Base-by-base conservation (phyloP, 306 rosid species). In the Trifolium subterraneum region DNA sequence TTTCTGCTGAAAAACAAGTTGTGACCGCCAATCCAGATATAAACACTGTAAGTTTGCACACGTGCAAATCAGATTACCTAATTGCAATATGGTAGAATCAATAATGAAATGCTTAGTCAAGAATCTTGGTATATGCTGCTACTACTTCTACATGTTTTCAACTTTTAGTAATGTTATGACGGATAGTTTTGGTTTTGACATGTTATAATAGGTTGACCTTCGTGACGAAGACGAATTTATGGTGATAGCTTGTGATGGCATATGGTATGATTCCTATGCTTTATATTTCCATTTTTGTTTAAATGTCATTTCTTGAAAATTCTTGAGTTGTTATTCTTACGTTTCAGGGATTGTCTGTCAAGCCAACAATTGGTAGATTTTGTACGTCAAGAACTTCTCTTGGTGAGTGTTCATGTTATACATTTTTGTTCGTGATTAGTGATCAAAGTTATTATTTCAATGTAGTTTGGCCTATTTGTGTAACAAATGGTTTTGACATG, bases 351-450 rank as follows among this genome's bases (percentile, higher is more conserved):
- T 81, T 90, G 97, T 86, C 50, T 93, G 87, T 80, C 97, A 75
- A 90, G 96, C 89, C 98, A 90, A 83, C 96, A 93, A 65, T 72
- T 93, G 82, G 98, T 93, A 5, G 96, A 93, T 84, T 90, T 85
- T 79, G 85, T 93, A 50, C 93, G 70, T 14, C 97, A 90, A 66
- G 93, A 90, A 76, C 86, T 93, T 18, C 54, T 64, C 19, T 67
- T 58, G 51, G 98, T 93, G 58, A 82, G 95, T 85, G 22, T 44
- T 58, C 36, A n/a, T 44, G 33, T 67, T 23, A n/a, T 23, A 36
- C 42, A 15, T 3, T 8, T 10, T 69, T 62, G 25, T 22, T 25
- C 25, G 4, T 44, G 50, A 13, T 1, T 44, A 51, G 18, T 18
- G 23, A 2, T 51, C 58, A 1, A 8, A 18, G 25, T 18, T 51